Evolutionary conservation across 495 filamentous ascomycete genomes (phyloP), one percentile per base, ranked within the genome.

Genomic region (Daldinia caldariorum): DNA sequence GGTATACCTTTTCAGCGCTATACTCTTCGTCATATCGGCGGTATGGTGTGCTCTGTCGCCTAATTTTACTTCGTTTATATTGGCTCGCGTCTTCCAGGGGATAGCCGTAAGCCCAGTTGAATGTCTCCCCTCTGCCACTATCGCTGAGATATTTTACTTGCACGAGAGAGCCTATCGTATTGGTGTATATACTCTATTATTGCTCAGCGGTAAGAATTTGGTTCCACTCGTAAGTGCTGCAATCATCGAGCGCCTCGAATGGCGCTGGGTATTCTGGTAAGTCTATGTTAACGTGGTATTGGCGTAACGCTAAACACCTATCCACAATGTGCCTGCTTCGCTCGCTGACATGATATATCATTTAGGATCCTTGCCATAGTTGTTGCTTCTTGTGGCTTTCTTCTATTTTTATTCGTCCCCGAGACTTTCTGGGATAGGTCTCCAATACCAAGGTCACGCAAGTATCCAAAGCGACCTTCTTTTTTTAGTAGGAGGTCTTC

Each of bases 381-480:
- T 31, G 93, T 94, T 38, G 93, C 87, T 0, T 87, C 90, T 58
- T 92, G 91, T 67, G 85, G 91, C 45, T 73, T 85, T 8, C 78
- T 96, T 1, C 82, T 97, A 1, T 97, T 97, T 72, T 83, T 99
- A 61, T 97, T 97, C 72, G 91, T 97, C 6, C 95, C 95, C 0
- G 95, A 99, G 79, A 97, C 94, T 0, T 97, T 97, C 73, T 97
- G 95, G 95, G 94, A 97, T 74, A 86, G 95, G 20, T 90, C 90
- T 3, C 94, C 94, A 2, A 81, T 85, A 45, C 91, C 72, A 3
- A 87, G 86, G 66, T 78, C 78, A 58, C 79, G 77, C 12, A 75
- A 73, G 61, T 63, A 72, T 55, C 60, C 67, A 18, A 78, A 67
- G 8, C 76, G 79, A 50, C 76, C 79, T 3, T 78, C 74, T 14